Evolutionary conservation across 1,139 yeast genomes (phyloP).

Genomic region (Yamadazyma taylorii): DNA sequence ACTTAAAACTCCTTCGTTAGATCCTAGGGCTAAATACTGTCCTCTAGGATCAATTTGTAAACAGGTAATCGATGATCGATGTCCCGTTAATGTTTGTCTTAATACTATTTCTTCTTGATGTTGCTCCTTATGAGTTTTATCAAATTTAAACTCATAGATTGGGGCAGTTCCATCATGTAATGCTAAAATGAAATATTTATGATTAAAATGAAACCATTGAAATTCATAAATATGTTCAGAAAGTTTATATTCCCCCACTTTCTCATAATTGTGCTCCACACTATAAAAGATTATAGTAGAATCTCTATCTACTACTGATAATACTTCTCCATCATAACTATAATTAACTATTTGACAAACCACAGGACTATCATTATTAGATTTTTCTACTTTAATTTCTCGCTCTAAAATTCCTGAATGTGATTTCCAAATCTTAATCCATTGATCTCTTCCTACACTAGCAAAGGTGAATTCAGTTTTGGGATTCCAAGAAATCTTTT

Average conservation of each 20-base stretch:
- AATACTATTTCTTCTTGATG: conserved; percentile 26
- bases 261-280: conserved; percentile 26
- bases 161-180: conserved; percentile 36
- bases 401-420: conserved; percentile 36
- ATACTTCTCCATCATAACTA: conserved; percentile 52
- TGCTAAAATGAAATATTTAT: conserved; percentile 37
- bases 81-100: conserved; percentile 41
- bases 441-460: conserved; percentile 57
- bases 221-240: conserved; percentile 37
- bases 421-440: conserved; percentile 59
- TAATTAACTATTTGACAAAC: conserved; percentile 40
- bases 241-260: conserved; percentile 23
- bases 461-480: conserved; percentile 51
- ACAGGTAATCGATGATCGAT: conserved; percentile 53
- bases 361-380: conserved; percentile 16
- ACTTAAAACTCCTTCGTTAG: conserved; percentile 71
- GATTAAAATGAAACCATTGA: conserved; percentile 36
- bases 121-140: too few species aligned
- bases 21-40: conserved; percentile 53
- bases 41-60: conserved; percentile 62
- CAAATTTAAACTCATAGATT: conserved; percentile 23
- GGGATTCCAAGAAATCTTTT: conserved; percentile 63
- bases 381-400: conserved; percentile 28
- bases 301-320: conserved; percentile 50
- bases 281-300: conserved; percentile 28